phyloP scores from a whole-genome alignment of 2,329 filamentous ascomycete species.

The Phialocephala subalpina region DNA sequence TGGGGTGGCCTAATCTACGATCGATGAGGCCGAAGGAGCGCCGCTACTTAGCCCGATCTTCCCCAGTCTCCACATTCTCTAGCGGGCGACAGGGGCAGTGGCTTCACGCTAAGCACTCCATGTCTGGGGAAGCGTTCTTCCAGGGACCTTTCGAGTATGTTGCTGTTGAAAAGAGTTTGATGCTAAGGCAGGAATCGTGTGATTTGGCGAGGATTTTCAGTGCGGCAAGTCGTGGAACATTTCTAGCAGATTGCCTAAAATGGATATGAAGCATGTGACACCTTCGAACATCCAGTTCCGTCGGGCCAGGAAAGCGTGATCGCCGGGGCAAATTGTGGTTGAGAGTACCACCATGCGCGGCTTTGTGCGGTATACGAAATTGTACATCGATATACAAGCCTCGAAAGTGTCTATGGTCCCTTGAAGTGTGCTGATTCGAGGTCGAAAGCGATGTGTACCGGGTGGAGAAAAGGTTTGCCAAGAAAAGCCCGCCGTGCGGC shows the following conservation, averaged over 20 bases:
- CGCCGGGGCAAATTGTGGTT: neutral
- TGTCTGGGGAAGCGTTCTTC: constrained; percentile 6
- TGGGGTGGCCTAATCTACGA: neutral
- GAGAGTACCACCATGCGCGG: neutral
- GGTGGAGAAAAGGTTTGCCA: neutral
- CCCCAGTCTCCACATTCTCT: constrained; percentile 23
- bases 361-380: neutral
- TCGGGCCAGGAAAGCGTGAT: neutral
- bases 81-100: constrained; percentile 8
- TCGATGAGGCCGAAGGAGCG: constrained; percentile 29
- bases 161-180: neutral
- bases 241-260: neutral
- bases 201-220: too few species aligned
- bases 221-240: neutral
- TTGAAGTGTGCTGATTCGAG: neutral
- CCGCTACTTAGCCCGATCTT: constrained; percentile 25
- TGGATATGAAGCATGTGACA: constrained; percentile 4
- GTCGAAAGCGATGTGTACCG: neutral
- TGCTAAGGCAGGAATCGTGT: neutral
- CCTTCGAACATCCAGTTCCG: neutral
- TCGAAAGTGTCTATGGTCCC: neutral
- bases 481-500: neutral
- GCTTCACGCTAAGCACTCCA: neutral
- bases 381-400: neutral
- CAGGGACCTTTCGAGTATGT: constrained; percentile 4